Conservation (phyloP, 75 land plant genomes). For the Cupressus sempervirens region DNA sequence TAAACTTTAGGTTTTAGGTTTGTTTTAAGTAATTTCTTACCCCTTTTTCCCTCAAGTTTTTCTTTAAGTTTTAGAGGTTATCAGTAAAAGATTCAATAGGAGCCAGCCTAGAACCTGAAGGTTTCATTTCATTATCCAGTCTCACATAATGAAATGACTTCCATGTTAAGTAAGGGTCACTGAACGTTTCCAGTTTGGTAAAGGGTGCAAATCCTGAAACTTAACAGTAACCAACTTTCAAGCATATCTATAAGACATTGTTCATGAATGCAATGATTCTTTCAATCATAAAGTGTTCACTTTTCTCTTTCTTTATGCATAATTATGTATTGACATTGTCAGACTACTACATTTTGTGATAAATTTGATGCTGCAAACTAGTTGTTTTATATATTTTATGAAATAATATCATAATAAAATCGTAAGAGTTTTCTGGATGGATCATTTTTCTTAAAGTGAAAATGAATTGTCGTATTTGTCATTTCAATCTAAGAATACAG, state of each 20-base stretch:
- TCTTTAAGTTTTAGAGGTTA: no score
- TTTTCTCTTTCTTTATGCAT: neutral
- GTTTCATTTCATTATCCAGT: no score
- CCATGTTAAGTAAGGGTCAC: no score
- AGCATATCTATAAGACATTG: neutral
- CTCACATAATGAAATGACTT: no score
- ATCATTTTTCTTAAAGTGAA: neutral
- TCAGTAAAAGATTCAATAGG: no score
- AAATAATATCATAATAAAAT: neutral
- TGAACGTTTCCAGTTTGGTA: no score
- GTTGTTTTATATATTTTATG: neutral
- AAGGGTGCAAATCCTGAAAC: no score
- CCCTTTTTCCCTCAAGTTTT: no score
- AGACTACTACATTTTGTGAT: neutral
- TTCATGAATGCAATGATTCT: neutral
- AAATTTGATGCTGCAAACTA: neutral
- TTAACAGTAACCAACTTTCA: neutral
- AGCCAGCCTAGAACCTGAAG: no score
- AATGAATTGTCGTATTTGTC: neutral
- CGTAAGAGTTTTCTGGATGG: neutral
- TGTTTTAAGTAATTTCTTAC: no score
- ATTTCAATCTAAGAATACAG: neutral
- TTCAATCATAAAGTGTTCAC: neutral
- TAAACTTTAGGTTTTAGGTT: no score
- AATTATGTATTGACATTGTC: neutral